These are phyloP conservation scores for Sedum album DNA, from an alignment of 164 flowering plant genomes.

Conservation along the genomic window DNA sequence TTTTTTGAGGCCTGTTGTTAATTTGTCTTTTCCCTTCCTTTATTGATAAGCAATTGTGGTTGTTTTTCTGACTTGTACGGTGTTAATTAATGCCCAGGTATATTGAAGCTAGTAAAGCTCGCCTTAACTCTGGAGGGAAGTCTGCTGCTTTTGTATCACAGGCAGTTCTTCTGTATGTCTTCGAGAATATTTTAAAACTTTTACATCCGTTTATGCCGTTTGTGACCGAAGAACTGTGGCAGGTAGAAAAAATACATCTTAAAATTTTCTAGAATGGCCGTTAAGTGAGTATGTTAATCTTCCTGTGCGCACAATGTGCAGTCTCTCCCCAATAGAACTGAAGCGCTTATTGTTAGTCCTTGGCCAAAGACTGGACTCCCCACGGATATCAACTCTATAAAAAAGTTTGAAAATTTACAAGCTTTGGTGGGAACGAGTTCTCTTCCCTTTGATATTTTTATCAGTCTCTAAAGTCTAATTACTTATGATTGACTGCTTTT, in stretches of 20 bases:
- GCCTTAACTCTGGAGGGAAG: slow-evolving; percentile 49
- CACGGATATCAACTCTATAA: slow-evolving; percentile 37
- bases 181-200: slow-evolving; percentile 67
- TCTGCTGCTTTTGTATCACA: slow-evolving; percentile 46
- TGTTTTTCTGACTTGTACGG: background rate
- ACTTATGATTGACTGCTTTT: slow-evolving; percentile 3
- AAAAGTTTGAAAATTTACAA: slow-evolving; percentile 78
- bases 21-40: background rate
- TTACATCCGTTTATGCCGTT: slow-evolving; percentile 98
- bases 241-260: slow-evolving; percentile 36
- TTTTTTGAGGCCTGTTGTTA: background rate
- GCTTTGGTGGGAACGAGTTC: slow-evolving; percentile 50
- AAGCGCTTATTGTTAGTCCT: slow-evolving; percentile 71
- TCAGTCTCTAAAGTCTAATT: background rate
- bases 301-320: slow-evolving; percentile 13
- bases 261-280: no score
- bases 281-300: background rate
- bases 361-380: slow-evolving; percentile 83
- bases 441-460: slow-evolving; percentile 3
- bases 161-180: slow-evolving; percentile 81
- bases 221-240: slow-evolving; percentile 95
- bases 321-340: slow-evolving; percentile 70
- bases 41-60: background rate
- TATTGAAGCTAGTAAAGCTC: slow-evolving; percentile 94
- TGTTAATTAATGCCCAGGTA: slow-evolving; percentile 42